Conservation (phyloP, 352 stramenopile genomes). For the Pythium phragmiticola region DNA sequence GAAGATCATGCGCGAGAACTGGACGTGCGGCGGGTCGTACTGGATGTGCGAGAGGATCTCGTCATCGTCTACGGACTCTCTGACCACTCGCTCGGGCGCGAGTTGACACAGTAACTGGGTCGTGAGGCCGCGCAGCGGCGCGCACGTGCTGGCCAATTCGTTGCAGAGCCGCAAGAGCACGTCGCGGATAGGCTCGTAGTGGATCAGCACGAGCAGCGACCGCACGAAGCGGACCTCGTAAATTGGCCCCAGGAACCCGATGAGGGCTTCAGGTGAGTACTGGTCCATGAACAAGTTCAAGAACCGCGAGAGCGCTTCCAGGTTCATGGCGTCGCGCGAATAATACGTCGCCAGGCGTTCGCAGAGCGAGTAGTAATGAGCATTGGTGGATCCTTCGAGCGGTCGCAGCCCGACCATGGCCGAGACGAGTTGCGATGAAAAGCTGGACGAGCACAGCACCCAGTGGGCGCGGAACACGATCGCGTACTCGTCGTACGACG, state of each 20-base stretch:
- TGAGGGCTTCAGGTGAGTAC: conserved; percentile 50
- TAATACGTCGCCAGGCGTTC: conserved; percentile 40
- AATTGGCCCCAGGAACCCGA: conserved; percentile 46
- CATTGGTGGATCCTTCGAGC: neutral
- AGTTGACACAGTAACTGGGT: conserved; percentile 54
- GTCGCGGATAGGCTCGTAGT: conserved; percentile 68
- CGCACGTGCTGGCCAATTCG: conserved; percentile 29
- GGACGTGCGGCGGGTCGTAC: conserved; percentile 41
- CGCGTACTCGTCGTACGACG: conserved; percentile 60
- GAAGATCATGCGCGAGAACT: conserved; percentile 74
- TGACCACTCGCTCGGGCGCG: conserved; percentile 31
- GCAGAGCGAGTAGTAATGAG: conserved; percentile 30
- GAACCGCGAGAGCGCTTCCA: conserved; percentile 60
- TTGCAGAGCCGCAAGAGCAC: conserved; percentile 58
- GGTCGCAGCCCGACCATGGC: conserved; percentile 49
- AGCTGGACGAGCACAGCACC: conserved; percentile 56
- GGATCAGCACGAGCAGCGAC: conserved; percentile 55
- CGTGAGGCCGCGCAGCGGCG: conserved; percentile 27
- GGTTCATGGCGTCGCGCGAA: conserved; percentile 59
- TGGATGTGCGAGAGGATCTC: neutral
- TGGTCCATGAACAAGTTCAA: conserved; percentile 69
- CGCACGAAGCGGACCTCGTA: conserved; percentile 47
- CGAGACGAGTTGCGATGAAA: conserved; percentile 62
- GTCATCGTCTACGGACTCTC: conserved; percentile 5
- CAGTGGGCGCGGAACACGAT: conserved; percentile 61